Base-by-base conservation (phyloP, 441 rosid species). In the Viola pubescens region DNA sequence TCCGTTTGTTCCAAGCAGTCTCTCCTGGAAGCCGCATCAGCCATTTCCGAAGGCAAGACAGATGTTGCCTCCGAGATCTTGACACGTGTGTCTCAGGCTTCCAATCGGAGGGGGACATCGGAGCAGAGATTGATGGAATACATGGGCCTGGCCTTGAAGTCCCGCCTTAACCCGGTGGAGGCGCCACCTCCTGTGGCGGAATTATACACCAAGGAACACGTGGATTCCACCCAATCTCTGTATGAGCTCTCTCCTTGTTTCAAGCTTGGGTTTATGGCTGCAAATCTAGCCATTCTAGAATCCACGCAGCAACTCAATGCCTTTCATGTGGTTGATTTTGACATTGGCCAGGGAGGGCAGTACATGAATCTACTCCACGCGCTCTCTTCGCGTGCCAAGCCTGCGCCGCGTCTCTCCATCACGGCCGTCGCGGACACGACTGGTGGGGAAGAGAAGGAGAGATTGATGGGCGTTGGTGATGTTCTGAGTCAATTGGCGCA, bases 221-320 rank as follows among this genome's bases (percentile, higher is more conserved):
- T 64, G 1, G 62, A 11, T 44, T 78, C 94, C 48, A 87, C 78
- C 54, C 85, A 81, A 47, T 59, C 64, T 54, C 85, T 92, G 7
- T 86, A 79, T 70, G 89, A 89, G 51, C 38, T 79, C 0, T 88
- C 89, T 71, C 92, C 88, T 4, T 92, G 95, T 74, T 88, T 86
- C 73, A 81, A 80, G 61, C 89, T 84, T 8, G 94, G 96, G 16
- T 87, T 89, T 73, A 61, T 77, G 87, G 91, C 97, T 11, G 97
- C 97, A 4, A 86, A 89, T 74, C 82, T 76, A 48, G 91, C 91
- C 52, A 88, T 94, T 54, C 74, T 88, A 3, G 87, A 88, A 44
- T 82, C 85, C 4, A 68, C 82, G 9, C 56, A 67, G 47, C 89
- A 79, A 45, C 54, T 79, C 59, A 67, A 37, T 40, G 77, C 70